Percentiles rank a stretch among this genome's conserved stretches.
phyloP scores from a whole-genome alignment of 345 rosid species.

The Heritiera littoralis region DNA sequence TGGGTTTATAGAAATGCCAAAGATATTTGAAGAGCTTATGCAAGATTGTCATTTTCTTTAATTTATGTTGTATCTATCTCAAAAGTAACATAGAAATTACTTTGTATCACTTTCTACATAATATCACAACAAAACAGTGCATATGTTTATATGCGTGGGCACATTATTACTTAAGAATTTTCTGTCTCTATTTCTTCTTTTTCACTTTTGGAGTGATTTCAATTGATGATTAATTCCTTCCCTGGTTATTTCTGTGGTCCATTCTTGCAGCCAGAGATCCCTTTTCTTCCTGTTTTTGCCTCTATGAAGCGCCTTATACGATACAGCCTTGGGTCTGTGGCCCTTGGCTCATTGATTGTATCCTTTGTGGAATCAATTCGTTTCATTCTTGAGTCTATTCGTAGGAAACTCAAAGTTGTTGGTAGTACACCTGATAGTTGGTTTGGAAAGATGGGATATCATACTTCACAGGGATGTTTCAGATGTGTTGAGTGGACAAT shows the following conservation, averaged over 20 bases:
- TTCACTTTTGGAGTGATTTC: background rate
- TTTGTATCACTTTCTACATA: background rate
- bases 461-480: constrained; percentile 62
- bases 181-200: no score
- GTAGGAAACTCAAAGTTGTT: constrained; percentile 68
- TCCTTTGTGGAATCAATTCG: constrained; percentile 91
- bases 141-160: background rate
- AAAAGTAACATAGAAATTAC: background rate
- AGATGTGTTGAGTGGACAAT: constrained; percentile 75
- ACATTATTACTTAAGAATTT: background rate
- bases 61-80: background rate
- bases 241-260: constrained; percentile 20
- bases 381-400: constrained; percentile 85
- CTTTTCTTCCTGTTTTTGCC: constrained; percentile 92
- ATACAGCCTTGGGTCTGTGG: constrained; percentile 91
- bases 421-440: constrained; percentile 59
- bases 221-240: background rate
- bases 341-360: constrained; percentile 86
- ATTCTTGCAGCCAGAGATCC: constrained; percentile 76
- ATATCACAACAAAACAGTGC: background rate
- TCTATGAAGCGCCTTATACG: constrained; percentile 89
- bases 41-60: background rate
- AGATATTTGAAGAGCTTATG: background rate
- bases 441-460: constrained; percentile 53
- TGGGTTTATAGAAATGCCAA: background rate